Percentiles rank a stretch among this genome's conserved stretches.
Evolutionary conservation across 148 eudicot species (phyloP).

Genomic region (Dysphania ambrosioides): DNA sequence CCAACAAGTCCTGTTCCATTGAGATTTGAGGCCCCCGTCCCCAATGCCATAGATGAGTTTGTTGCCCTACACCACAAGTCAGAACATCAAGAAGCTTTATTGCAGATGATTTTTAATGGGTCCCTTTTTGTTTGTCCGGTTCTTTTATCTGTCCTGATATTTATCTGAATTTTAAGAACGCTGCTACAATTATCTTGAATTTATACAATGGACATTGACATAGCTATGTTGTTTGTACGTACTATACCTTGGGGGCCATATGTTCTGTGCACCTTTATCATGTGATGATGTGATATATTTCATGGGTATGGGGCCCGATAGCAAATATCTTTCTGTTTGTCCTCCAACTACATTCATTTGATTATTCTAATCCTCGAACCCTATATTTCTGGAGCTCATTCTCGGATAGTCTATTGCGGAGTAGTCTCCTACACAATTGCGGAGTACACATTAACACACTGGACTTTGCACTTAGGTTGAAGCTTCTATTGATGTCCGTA

Average conservation of each 20-base stretch:
- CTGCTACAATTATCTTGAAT: not conserved
- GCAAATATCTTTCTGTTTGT: too few species aligned
- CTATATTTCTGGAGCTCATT: too few species aligned
- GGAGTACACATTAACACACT: too few species aligned
- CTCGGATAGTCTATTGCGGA: too few species aligned
- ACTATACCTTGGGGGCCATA: constrained; percentile 1
- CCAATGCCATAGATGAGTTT: not conserved
- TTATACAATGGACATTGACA: not conserved
- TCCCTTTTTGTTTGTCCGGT: not conserved
- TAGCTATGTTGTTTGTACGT: constrained; percentile 1
- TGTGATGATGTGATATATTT: not conserved
- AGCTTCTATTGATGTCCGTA: too few species aligned
- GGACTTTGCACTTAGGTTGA: too few species aligned
- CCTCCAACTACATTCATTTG: too few species aligned
- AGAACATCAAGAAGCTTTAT: not conserved
- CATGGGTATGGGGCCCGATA: too few species aligned
- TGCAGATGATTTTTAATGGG: constrained; percentile 17
- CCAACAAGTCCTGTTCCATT: constrained; percentile 2
- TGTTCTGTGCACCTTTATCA: constrained; percentile 2
- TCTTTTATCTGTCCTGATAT: not conserved
- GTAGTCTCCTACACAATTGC: too few species aligned
- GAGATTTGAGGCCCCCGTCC: constrained; percentile 13
- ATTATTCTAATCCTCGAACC: too few species aligned
- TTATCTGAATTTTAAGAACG: constrained; percentile 4
- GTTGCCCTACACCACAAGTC: not conserved